A percentile compares a stretch with the other conserved stretches of the same genome.
Conservation (phyloP, 1,139 yeast species). For the Blastobotrys aristatus region DNA sequence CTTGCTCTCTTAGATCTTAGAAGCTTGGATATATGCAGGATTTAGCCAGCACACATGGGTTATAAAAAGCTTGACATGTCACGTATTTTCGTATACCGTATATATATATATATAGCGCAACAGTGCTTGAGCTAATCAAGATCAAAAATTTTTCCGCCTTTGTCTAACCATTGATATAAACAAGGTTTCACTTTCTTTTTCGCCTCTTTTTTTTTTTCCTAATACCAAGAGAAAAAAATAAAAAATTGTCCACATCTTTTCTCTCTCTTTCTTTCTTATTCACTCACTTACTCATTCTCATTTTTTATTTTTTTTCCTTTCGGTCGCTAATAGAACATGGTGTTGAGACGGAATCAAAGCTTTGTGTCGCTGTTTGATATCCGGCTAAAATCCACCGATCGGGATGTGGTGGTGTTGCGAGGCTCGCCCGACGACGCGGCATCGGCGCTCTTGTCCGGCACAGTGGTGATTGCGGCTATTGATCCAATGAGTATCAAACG, state of each 20-base stretch:
- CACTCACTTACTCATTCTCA: not conserved
- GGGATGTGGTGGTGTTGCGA: conserved; percentile 74
- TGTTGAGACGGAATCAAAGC: conserved; percentile 9
- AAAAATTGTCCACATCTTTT: not conserved
- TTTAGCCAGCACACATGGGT: too few species aligned
- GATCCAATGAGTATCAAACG: conserved; percentile 71
- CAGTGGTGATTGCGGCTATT: conserved; percentile 65
- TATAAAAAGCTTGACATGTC: too few species aligned
- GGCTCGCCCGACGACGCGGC: conserved; percentile 77
- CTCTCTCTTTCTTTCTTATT: not conserved
- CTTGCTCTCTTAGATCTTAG: too few species aligned
- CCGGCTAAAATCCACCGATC: conserved; percentile 40
- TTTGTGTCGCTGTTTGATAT: conserved; percentile 29
- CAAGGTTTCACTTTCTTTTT: not conserved
- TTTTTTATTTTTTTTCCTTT: conserved; percentile 1
- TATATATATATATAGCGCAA: not conserved
- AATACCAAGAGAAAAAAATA: not conserved
- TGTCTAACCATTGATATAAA: too few species aligned
- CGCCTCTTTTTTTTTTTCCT: too few species aligned
- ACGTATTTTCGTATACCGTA: too few species aligned
- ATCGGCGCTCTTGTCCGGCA: conserved; percentile 70
- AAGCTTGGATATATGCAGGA: too few species aligned
- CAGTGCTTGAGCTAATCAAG: not conserved
- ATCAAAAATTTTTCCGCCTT: too few species aligned
- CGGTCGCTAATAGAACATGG: not conserved